Evolutionary conservation across 805 yeast genomes (phyloP), one percentile per base, ranked within the genome.

Genomic region (Barnettozyma populi): DNA sequence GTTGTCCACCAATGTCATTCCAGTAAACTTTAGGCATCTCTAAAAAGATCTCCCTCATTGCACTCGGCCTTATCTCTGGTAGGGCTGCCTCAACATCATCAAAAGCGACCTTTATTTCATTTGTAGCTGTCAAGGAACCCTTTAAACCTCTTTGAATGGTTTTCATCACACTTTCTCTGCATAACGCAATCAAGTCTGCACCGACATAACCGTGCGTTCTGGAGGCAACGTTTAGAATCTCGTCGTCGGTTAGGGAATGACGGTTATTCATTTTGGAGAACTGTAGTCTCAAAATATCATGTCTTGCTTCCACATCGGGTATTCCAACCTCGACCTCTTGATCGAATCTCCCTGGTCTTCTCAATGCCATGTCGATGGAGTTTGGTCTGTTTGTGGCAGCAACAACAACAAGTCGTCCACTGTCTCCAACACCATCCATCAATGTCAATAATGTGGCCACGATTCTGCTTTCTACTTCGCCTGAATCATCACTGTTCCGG

Each of bases 201-300:
- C 99, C 99, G 2, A 94, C 99, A 61, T 88, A 94, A 6, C 99
- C 99, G 66, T 94, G 99, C 0, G 98, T 90, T 59, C 80, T 84
- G 5, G 79, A 65, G 0, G 97, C 88, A 37, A 90, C 67, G 2
- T 57, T 57, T n/a, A 67, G 62, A n/a, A 90, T 75, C 35, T 86
- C 84, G 0, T 71, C 80, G 0, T 63, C 68, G 0, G 72, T 60
- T 35, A 92, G 63, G 0, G 66, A 67, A 56, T 81, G 82, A 18
- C 82, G 78, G 16, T 63, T 61, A 10, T 39, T 36, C 70, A 72
- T 71, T 41, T 69, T 73, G 1, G 61, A 58, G 47, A 92, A 75
- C 54, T 84, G 86, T 54, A 83, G 75, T 18, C 56, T 54, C 45
- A 94, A 70, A 45, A 94, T 92, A 35, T 86, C 90, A 43, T 66